Evolutionary conservation across 345 rosid genomes (phyloP), one percentile per base, ranked within the genome.

Genomic region (Raphanus raphanistrum): DNA sequence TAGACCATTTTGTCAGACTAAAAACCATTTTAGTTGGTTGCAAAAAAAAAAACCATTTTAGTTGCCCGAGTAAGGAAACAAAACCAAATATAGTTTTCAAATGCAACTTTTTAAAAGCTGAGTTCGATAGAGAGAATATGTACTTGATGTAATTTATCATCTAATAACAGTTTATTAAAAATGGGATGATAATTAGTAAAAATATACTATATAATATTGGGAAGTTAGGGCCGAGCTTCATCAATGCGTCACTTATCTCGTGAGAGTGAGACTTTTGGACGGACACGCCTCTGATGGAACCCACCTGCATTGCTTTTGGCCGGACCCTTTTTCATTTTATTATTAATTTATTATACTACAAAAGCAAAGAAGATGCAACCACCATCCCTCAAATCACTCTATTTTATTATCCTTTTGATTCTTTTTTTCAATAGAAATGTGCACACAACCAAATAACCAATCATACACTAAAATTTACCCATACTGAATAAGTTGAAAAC

Each of bases 251-350:
- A 77, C 75, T 63, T 6, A 16, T 70, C 65, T 63, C 66, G 66
- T 70, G 71, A 70, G 71, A 54, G 71, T 70, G 80, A 77, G 66
- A 38, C 58, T 54, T 77, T 70, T 70, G 80, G 80, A 70, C 71
- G 25, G 66, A 77, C 63, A 16, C 65, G 25, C 33, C 68, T 28
- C 35, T 3, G 26, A 6, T 28, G 58, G 75, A 70, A 54, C 80
- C 80, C 71, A 71, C 59, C 6, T 63, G 48, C 66, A 7, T 77
- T 77, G 59, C 75, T 77, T 76, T 63, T 35, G 79, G 68, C 79
- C 74, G 38, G 55, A 68, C 4, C 33, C 64, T 76, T 70, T 76
- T 3, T 31, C 60, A 54, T 52, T 13, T n/a, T 48, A 48, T n/a
- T 57, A 25, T 21, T 21, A 21, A 21, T 21, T 21, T 21, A 21